These are phyloP conservation scores for Phalaenopsis aphrodite DNA, from an alignment of 106 monocot genomes.

Conservation along the genomic window DNA sequence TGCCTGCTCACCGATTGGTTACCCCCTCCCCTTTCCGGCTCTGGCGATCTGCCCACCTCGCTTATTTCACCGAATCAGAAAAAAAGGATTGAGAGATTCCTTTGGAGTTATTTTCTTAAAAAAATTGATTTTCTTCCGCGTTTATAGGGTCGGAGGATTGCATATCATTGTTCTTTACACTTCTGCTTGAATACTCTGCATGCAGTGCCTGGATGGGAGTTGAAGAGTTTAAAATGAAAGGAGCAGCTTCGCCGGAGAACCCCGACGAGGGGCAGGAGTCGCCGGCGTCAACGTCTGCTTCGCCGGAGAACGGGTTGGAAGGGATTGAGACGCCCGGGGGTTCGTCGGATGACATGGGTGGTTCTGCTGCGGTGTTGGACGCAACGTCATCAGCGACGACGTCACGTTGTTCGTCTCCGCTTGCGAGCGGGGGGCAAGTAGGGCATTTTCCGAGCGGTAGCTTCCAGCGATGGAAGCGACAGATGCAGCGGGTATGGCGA, in stretches of 20 bases:
- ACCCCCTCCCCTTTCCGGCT: background rate
- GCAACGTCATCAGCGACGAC: background rate
- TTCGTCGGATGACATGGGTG: background rate
- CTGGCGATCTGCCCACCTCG: background rate
- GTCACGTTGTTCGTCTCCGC: constrained; percentile 22
- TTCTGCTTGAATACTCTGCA: background rate
- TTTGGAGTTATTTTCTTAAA: background rate
- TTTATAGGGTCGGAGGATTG: background rate
- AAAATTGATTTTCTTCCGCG: background rate
- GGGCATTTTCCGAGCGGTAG: constrained; percentile 51
- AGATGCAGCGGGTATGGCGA: constrained; percentile 81
- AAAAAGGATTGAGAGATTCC: background rate
- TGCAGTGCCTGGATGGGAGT: background rate
- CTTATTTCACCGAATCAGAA: background rate
- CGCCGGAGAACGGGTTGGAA: background rate
- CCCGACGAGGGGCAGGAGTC: background rate
- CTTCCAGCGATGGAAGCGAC: constrained; percentile 66
- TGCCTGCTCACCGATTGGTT: background rate
- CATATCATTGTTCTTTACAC: background rate
- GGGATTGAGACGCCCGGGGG: background rate
- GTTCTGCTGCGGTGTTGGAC: background rate
- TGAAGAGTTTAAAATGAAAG: background rate
- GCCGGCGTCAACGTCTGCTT: background rate
- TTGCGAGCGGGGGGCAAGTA: constrained; percentile 10
- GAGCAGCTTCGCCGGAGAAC: background rate